Percentiles rank a stretch among this genome's conserved stretches.
Conservation (phyloP, 768 basidiomycete genomes). For the Phylloporus arenicola region DNA sequence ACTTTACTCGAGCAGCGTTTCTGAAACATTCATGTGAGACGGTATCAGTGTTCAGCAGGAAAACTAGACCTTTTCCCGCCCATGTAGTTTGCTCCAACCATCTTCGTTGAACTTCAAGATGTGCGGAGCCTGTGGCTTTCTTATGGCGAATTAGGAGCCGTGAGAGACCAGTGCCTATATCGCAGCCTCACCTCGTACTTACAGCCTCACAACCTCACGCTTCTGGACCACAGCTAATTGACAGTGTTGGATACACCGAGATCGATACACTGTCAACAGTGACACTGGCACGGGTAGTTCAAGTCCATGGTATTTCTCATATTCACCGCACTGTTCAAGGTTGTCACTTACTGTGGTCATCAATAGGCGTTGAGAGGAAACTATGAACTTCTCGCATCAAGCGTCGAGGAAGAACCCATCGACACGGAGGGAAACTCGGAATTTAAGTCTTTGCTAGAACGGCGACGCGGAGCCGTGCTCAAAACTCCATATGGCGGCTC, state of each 20-base stretch:
- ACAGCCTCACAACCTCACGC: too few relatives aligned
- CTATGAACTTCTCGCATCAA: constrained; percentile 16
- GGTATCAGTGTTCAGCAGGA: not conserved
- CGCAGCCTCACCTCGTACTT: too few relatives aligned
- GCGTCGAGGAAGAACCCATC: constrained; percentile 6
- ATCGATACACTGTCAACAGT: not conserved
- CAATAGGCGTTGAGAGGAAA: constrained; percentile 4
- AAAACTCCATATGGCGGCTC: constrained; percentile 25
- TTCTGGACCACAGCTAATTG: not conserved
- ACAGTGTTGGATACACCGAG: not conserved
- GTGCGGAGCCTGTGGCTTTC: too few relatives aligned
- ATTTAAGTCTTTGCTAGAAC: constrained; percentile 17
- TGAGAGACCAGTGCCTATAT: too few relatives aligned
- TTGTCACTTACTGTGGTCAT: not conserved
- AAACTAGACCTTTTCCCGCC: constrained; percentile 56
- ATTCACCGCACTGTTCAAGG: not conserved
- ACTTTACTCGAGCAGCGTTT: constrained; percentile 52
- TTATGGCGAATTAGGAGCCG: not conserved
- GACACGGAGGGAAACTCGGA: constrained; percentile 9
- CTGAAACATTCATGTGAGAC: constrained; percentile 30
- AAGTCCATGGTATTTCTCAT: constrained; percentile 11
- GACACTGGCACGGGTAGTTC: not conserved
- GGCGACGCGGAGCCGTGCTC: constrained; percentile 15
- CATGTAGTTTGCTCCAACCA: constrained; percentile 74
- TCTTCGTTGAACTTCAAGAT: constrained; percentile 20